Conservation (phyloP, 768 basidiomycete species). For the Lactarius quietus region DNA sequence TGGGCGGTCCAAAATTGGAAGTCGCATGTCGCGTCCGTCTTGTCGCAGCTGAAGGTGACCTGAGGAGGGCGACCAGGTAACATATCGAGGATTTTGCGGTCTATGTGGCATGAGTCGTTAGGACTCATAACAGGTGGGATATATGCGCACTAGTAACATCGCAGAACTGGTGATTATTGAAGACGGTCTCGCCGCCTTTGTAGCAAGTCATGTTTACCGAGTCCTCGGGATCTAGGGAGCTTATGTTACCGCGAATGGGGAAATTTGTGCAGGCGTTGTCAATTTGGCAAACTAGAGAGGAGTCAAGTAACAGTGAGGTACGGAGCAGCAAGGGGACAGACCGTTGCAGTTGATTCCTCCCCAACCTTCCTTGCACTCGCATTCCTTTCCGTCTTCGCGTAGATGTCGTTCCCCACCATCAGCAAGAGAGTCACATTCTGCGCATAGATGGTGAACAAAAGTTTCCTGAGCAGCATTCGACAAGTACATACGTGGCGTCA, state of each 20-base stretch:
- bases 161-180: constrained; percentile 96
- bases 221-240: constrained; percentile 38
- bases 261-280: constrained; percentile 79
- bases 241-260: constrained; percentile 51
- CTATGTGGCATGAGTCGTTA: constrained; percentile 38
- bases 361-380: constrained; percentile 95
- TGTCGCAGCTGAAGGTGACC: constrained; percentile 93
- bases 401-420: constrained; percentile 85
- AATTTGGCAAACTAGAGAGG: constrained; percentile 73
- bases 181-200: constrained; percentile 89
- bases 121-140: background rate
- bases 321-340: constrained; percentile 35
- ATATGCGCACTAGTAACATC: constrained; percentile 85
- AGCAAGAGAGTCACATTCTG: constrained; percentile 92
- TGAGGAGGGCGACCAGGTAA: constrained; percentile 91
- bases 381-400: constrained; percentile 68
- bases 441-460: background rate
- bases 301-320: background rate
- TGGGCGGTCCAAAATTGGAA: constrained; percentile 99
- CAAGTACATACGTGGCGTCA: constrained; percentile 65
- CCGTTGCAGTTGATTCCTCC: constrained; percentile 97
- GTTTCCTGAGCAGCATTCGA: background rate
- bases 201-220: constrained; percentile 86
- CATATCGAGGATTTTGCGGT: constrained; percentile 91
- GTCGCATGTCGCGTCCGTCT: constrained; percentile 57